Evolutionary conservation across 805 yeast genomes (phyloP).

Genomic region (Zygotorulaspora chibaensis): DNA sequence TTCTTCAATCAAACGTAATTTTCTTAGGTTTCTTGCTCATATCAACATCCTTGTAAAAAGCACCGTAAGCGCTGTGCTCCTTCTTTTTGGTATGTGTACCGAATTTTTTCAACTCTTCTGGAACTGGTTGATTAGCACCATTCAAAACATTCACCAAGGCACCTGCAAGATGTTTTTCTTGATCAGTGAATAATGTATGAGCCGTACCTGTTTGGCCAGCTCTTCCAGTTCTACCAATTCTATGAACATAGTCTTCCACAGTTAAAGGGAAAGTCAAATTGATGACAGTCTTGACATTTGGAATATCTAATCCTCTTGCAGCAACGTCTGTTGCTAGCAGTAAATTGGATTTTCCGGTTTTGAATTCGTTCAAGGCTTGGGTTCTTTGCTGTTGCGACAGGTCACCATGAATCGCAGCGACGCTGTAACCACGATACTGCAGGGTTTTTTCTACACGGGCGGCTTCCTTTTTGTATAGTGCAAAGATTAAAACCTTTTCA

Average conservation of each 20-base stretch:
- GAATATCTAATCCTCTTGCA: conserved; percentile 96
- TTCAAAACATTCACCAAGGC: conserved; percentile 87
- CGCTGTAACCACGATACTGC: conserved; percentile 65
- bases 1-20: conserved; percentile 64
- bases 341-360: conserved; percentile 67
- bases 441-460: conserved; percentile 78
- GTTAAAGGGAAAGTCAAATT: conserved; percentile 95
- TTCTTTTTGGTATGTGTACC: conserved; percentile 98
- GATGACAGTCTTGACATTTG: conserved; percentile 92
- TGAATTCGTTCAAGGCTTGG: conserved; percentile 78
- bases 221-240: conserved; percentile 97
- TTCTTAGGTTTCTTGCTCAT: conserved; percentile 80
- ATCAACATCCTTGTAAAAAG: conserved; percentile 91
- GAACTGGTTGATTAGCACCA: conserved; percentile 93
- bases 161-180: conserved; percentile 93
- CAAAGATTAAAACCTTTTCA: conserved; percentile 87
- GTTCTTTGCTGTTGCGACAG: conserved; percentile 89
- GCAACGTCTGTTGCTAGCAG: conserved; percentile 97
- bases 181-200: conserved; percentile 92
- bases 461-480: conserved; percentile 95
- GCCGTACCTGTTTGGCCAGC: conserved; percentile 96
- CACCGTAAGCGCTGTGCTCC: conserved; percentile 97
- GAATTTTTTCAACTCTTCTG: conserved; percentile 88
- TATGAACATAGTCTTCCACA: conserved; percentile 93
- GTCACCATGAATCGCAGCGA: conserved; percentile 96